Evolutionary conservation across 345 rosid genomes (phyloP).

Genomic region (Boechera divaricarpa): DNA sequence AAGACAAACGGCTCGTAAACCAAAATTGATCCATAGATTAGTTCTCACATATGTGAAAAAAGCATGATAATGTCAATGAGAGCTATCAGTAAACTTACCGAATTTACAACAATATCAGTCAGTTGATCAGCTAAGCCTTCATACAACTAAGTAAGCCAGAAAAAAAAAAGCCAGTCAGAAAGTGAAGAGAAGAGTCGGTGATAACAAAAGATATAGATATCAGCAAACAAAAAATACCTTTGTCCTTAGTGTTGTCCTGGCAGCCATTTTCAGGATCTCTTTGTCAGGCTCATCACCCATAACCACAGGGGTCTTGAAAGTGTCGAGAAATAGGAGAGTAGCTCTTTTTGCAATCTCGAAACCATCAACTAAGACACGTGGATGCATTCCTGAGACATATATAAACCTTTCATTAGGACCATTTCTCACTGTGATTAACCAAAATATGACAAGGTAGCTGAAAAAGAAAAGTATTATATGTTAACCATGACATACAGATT

Average conservation of each 20-base stretch:
- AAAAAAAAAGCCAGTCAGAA: constrained; percentile 20
- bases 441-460: constrained; percentile 10
- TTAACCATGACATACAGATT: constrained; percentile 7
- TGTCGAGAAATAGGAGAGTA: constrained; percentile 88
- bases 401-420: constrained; percentile 10
- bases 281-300: constrained; percentile 94
- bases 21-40: constrained; percentile 20
- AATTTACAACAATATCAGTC: constrained; percentile 86
- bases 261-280: constrained; percentile 96
- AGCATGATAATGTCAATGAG: neutral
- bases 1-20: constrained; percentile 2
- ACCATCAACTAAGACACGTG: constrained; percentile 98
- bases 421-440: neutral
- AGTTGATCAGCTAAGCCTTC: constrained; percentile 94
- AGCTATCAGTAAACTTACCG: constrained; percentile 54
- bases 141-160: constrained; percentile 57
- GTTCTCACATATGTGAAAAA: constrained; percentile 2
- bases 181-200: neutral
- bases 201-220: constrained; percentile 26
- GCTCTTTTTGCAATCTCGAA: constrained; percentile 96
- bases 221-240: constrained; percentile 57
- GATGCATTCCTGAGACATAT: constrained; percentile 82
- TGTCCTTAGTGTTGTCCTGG: constrained; percentile 90
- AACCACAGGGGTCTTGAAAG: constrained; percentile 92
- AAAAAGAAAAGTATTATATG: neutral